phyloP scores from a whole-genome alignment of 2,329 filamentous ascomycete species.

The Penicillium sp. region DNA sequence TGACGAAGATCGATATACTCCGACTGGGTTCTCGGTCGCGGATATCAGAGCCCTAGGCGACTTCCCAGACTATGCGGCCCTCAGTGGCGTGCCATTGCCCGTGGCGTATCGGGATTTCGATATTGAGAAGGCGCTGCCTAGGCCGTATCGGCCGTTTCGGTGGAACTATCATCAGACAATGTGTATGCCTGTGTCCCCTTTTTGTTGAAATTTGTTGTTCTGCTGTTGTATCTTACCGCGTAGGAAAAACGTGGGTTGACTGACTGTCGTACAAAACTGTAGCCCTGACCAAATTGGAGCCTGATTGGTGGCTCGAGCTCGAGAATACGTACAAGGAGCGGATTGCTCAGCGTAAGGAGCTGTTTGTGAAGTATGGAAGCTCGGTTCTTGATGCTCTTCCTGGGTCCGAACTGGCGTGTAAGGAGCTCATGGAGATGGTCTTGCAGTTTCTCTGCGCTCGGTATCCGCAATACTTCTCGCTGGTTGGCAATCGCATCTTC shows the following conservation, averaged over 20 bases:
- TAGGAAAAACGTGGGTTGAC: not conserved
- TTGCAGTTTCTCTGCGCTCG: slow-evolving; percentile 78
- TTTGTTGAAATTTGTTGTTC: not conserved
- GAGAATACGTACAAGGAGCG: slow-evolving; percentile 72
- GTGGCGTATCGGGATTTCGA: slow-evolving; percentile 67
- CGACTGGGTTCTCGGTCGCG: slow-evolving; percentile 70
- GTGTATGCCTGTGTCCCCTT: slow-evolving; percentile 62
- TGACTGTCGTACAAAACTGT: slow-evolving; percentile 2
- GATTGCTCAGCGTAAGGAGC: slow-evolving; percentile 69
- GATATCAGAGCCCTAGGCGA: slow-evolving; percentile 74
- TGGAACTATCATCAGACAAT: slow-evolving; percentile 92
- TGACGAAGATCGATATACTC: slow-evolving; percentile 56
- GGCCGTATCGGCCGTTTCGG: slow-evolving; percentile 80
- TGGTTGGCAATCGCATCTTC: slow-evolving; percentile 62
- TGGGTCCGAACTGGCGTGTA: slow-evolving; percentile 77
- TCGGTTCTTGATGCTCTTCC: slow-evolving; percentile 71
- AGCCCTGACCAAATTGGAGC: slow-evolving; percentile 79
- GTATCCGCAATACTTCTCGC: slow-evolving; percentile 75
- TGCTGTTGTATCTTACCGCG: not conserved
- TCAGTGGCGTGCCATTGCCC: slow-evolving; percentile 77
- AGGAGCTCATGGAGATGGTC: slow-evolving; percentile 86
- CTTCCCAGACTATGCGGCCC: slow-evolving; percentile 77
- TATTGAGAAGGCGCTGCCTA: slow-evolving; percentile 68
- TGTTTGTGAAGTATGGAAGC: slow-evolving; percentile 68
- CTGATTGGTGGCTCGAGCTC: slow-evolving; percentile 88